These are phyloP conservation scores for Agrocybe chaxingu DNA, from an alignment of 768 basidiomycete species.

Conservation along the genomic window DNA sequence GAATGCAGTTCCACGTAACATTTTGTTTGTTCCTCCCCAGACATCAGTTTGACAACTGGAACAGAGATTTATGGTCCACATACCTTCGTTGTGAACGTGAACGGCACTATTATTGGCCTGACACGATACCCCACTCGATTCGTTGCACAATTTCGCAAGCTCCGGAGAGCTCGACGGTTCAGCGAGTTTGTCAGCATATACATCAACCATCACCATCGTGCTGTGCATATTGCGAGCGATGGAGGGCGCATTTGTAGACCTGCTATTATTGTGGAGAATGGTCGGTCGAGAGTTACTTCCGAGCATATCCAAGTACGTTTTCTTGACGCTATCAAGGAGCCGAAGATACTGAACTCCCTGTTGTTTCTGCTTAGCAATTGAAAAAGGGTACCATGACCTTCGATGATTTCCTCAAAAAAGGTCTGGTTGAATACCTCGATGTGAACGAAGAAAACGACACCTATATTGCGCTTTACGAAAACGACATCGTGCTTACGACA, in stretches of 20 bases:
- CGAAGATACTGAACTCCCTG: neutral
- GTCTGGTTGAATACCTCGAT: slow-evolving; percentile 96
- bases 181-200: slow-evolving; percentile 98
- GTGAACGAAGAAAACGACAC: slow-evolving; percentile 99
- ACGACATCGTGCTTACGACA: slow-evolving; percentile 74
- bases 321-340: neutral
- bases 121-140: slow-evolving; percentile 84
- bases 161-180: slow-evolving; percentile 86
- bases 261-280: slow-evolving; percentile 92
- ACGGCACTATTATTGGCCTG: slow-evolving; percentile 92
- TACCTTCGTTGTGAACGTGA: slow-evolving; percentile 94
- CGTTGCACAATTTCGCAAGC: slow-evolving; percentile 85
- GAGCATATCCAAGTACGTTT: slow-evolving; percentile 73
- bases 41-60: slow-evolving; percentile 89
- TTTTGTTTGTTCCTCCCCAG: slow-evolving; percentile 32
- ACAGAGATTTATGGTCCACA: slow-evolving; percentile 93
- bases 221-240: slow-evolving; percentile 95
- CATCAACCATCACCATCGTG: slow-evolving; percentile 91
- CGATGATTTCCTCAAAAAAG: slow-evolving; percentile 90
- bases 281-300: slow-evolving; percentile 67
- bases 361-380: slow-evolving; percentile 50
- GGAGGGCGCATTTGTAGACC: slow-evolving; percentile 98
- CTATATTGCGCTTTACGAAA: slow-evolving; percentile 91
- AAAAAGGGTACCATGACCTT: slow-evolving; percentile 79
- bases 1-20: neutral